These are phyloP conservation scores for Candida coquimbonensis DNA, from an alignment of 805 yeast species.

Conservation along the genomic window DNA sequence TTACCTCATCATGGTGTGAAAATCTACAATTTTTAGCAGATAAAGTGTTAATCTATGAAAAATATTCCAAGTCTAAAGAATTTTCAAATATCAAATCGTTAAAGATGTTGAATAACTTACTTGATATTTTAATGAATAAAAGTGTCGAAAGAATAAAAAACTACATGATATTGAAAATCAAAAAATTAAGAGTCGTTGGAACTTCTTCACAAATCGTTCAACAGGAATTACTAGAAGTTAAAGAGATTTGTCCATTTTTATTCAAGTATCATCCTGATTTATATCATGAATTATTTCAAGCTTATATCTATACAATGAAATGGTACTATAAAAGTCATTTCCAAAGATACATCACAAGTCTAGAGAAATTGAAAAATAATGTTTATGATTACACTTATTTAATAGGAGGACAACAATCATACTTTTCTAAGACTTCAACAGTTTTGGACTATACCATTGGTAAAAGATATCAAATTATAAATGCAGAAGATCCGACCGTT, in stretches of 20 bases:
- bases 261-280: slow-evolving; percentile 47
- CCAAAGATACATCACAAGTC: slow-evolving; percentile 64
- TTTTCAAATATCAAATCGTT: slow-evolving; percentile 15
- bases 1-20: slow-evolving; percentile 60
- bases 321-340: slow-evolving; percentile 89
- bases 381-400: slow-evolving; percentile 49
- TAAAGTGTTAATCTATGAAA: slow-evolving; percentile 46
- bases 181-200: slow-evolving; percentile 51
- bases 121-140: slow-evolving; percentile 50
- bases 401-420: slow-evolving; percentile 35
- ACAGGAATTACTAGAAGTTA: slow-evolving; percentile 51
- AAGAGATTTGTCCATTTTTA: slow-evolving; percentile 55
- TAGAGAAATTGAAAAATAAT: slow-evolving; percentile 54
- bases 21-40: slow-evolving; percentile 52
- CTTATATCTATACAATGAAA: slow-evolving; percentile 80
- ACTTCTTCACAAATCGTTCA: slow-evolving; percentile 76
- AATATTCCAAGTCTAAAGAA: slow-evolving; percentile 25
- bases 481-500: slow-evolving; percentile 51
- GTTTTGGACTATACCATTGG: slow-evolving; percentile 27
- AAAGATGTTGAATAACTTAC: slow-evolving; percentile 21
- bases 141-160: slow-evolving; percentile 73
- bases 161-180: slow-evolving; percentile 57
- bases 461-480: slow-evolving; percentile 52
- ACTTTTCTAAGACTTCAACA: slow-evolving; percentile 9
- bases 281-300: slow-evolving; percentile 67